A percentile compares a stretch with the other conserved stretches of the same genome.
Evolutionary conservation across 2,329 filamentous ascomycete genomes (phyloP).

Genomic region (Tympanopsis confertula): DNA sequence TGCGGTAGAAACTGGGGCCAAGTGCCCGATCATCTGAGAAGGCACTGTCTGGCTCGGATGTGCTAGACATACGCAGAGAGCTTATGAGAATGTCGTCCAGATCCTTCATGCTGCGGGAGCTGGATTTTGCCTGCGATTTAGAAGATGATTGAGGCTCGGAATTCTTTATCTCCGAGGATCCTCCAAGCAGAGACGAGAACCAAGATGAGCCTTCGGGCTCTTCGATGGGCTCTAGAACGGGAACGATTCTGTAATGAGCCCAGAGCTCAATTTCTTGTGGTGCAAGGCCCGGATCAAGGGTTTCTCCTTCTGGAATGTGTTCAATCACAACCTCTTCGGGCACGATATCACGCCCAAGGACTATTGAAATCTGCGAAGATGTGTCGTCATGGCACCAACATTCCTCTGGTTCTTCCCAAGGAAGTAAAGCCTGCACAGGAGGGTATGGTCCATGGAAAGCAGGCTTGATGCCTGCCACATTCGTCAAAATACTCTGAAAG

Average conservation of each 20-base stretch:
- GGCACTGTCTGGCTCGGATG: not conserved
- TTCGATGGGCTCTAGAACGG: too few species aligned
- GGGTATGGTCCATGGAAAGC: not conserved
- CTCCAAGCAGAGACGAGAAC: not conserved
- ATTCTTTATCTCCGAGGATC: too few species aligned
- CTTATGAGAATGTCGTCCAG: not conserved
- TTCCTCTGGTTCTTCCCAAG: not conserved
- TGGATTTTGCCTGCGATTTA: not conserved
- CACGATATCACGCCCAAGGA: not conserved
- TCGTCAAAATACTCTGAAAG: too few species aligned
- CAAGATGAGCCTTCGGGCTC: not conserved
- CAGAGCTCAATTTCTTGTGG: not conserved
- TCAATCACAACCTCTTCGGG: not conserved
- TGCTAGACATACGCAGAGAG: not conserved
- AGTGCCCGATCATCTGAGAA: not conserved
- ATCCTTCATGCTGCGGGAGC: not conserved
- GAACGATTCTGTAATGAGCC: constrained; percentile 1
- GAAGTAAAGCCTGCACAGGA: not conserved
- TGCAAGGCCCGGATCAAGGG: not conserved
- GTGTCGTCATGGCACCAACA: not conserved
- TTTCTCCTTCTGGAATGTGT: not conserved
- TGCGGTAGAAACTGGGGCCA: not conserved
- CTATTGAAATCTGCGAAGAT: not conserved
- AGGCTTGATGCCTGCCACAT: not conserved
- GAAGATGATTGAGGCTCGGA: not conserved